Evolutionary conservation across 176 grass and related monocot species (phyloP).

Genomic region (Hyparrhenia diplandra): DNA sequence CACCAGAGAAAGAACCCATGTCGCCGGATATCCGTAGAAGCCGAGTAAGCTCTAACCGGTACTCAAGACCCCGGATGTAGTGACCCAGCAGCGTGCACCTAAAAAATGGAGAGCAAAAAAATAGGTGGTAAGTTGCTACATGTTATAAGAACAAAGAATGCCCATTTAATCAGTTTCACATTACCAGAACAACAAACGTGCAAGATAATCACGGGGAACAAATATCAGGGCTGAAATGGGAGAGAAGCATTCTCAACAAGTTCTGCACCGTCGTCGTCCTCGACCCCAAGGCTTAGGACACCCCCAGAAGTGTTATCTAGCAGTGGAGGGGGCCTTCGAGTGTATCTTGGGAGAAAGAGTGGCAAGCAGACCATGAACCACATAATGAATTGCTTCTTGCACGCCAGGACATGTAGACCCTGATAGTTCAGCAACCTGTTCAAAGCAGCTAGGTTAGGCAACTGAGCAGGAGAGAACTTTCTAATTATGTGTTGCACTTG

Average conservation of each 20-base stretch:
- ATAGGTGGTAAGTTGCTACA: background rate
- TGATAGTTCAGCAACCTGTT: conserved; percentile 87
- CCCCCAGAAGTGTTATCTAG: conserved; percentile 45
- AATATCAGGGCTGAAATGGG: conserved; percentile 79
- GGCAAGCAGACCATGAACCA: conserved; percentile 87
- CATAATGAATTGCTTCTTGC: conserved; percentile 78
- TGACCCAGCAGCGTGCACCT: conserved; percentile 98
- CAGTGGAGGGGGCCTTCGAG: conserved; percentile 41
- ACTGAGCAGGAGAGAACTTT: conserved; percentile 1
- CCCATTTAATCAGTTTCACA: background rate
- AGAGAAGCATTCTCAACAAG: conserved; percentile 71
- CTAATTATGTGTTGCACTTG: background rate
- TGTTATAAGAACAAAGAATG: background rate
- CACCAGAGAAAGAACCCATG: conserved; percentile 34
- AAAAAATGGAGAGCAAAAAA: conserved; percentile 12
- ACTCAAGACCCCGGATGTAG: conserved; percentile 87
- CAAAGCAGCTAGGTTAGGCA: conserved; percentile 24
- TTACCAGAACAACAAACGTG: conserved; percentile 97
- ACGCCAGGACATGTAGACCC: conserved; percentile 70
- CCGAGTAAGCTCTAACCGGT: conserved; percentile 68
- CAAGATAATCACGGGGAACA: conserved; percentile 82
- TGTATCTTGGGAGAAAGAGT: conserved; percentile 93
- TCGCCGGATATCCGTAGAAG: conserved; percentile 54
- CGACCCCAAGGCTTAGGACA: conserved; percentile 36
- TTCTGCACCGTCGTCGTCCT: conserved; percentile 60